Conservation (phyloP, 2,329 filamentous ascomycete genomes). For the Colletotrichum abscissum region DNA sequence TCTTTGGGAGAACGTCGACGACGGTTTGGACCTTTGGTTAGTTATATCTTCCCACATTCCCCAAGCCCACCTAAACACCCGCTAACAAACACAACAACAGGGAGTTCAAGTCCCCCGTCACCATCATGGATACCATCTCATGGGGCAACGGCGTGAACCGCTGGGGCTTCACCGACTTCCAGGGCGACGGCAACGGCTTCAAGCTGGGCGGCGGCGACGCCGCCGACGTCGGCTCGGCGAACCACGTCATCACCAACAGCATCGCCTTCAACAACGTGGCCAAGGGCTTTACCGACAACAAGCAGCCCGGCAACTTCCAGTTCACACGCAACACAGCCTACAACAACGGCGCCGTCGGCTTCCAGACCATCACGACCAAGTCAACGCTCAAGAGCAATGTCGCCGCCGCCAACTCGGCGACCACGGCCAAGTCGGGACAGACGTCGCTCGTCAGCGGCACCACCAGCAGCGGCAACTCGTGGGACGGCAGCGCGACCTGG, state of each 20-base stretch:
- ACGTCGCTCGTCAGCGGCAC: constrained; percentile 39
- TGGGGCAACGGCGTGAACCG: constrained; percentile 60
- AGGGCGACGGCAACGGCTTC: constrained; percentile 60
- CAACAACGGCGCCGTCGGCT: constrained; percentile 56
- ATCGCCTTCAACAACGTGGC: constrained; percentile 56
- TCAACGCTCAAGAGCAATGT: constrained; percentile 52
- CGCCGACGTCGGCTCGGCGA: constrained; percentile 48
- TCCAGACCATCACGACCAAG: constrained; percentile 47
- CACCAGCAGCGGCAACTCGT: constrained; percentile 52
- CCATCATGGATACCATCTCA: constrained; percentile 55
- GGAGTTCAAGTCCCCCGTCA: constrained; percentile 53
- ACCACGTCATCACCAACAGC: constrained; percentile 56
- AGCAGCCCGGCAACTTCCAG: constrained; percentile 52
- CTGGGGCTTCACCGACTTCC: constrained; percentile 55
- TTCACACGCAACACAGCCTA: constrained; percentile 57
- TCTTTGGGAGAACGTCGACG: constrained; percentile 63
- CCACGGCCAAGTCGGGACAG: constrained; percentile 38
- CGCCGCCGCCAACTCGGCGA: constrained; percentile 46
- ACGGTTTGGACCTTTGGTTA: constrained; percentile 47
- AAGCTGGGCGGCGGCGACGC: constrained; percentile 54
- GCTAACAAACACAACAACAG: constrained; percentile 13
- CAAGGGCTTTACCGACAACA: constrained; percentile 60
- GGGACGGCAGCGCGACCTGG: constrained; percentile 50
- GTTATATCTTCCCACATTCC: neutral
- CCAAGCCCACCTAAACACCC: neutral